Percentiles rank a stretch among this genome's conserved stretches.
Conservation (phyloP, 805 yeast genomes). For the Nakazawaea peltata region DNA sequence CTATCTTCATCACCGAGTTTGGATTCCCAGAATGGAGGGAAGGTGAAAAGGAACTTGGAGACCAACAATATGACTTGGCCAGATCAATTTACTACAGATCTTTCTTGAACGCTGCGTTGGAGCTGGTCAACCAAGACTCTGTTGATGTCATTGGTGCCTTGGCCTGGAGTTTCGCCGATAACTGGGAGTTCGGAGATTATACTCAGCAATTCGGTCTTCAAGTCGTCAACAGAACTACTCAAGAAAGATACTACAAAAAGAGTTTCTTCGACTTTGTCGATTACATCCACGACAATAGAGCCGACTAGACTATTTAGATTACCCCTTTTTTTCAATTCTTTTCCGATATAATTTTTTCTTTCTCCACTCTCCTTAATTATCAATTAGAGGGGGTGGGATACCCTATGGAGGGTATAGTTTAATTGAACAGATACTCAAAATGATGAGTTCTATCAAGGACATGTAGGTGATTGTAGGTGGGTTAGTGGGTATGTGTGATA, state of each 20-base stretch:
- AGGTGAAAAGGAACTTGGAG: constrained; percentile 17
- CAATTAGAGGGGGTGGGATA: too few relatives aligned
- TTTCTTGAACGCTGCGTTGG: constrained; percentile 20
- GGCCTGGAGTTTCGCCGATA: constrained; percentile 27
- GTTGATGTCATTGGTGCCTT: constrained; percentile 23
- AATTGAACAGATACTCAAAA: too few relatives aligned
- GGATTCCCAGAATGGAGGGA: constrained; percentile 27
- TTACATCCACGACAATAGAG: constrained; percentile 6
- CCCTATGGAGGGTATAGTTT: too few relatives aligned
- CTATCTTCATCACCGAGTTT: constrained; percentile 23
- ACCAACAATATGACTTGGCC: constrained; percentile 21
- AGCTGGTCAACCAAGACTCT: constrained; percentile 18
- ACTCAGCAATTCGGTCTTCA: constrained; percentile 20
- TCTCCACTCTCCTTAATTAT: too few relatives aligned
- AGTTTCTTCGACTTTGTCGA: constrained; percentile 8
- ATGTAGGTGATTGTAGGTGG: too few relatives aligned
- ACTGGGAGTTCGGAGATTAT: constrained; percentile 25
- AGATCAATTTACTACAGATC: constrained; percentile 23
- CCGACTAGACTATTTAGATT: neutral
- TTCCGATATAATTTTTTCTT: too few relatives aligned
- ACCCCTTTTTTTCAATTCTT: too few relatives aligned
- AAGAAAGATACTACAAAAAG: constrained; percentile 19
- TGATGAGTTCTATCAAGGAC: too few relatives aligned
- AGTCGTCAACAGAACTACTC: constrained; percentile 21
- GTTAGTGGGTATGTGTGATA: too few relatives aligned